phyloP scores from a whole-genome alignment of 371 early-diverging fungal species.

The Syncephalis plumigaleata region DNA sequence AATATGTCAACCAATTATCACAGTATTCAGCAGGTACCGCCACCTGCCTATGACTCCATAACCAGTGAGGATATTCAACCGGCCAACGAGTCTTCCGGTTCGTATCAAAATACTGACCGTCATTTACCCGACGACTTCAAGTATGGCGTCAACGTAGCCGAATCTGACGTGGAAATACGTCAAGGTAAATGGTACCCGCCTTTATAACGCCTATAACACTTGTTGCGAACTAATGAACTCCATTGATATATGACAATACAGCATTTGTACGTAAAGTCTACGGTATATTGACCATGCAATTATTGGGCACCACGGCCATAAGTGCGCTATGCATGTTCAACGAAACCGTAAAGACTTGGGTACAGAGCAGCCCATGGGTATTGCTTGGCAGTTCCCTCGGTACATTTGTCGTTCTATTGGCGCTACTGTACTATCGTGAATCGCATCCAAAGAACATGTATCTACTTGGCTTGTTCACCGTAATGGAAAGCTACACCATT shows the following conservation, averaged over 20 bases:
- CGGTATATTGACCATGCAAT: slow-evolving; percentile 46
- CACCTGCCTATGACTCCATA: too few relatives aligned
- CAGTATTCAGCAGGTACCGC: too few relatives aligned
- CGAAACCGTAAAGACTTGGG: slow-evolving; percentile 21
- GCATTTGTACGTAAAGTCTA: slow-evolving; percentile 70
- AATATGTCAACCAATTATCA: too few relatives aligned
- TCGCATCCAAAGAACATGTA: slow-evolving; percentile 42
- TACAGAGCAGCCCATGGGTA: slow-evolving; percentile 28
- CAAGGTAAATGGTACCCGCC: slow-evolving; percentile 26
- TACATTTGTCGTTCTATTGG: slow-evolving; percentile 28
- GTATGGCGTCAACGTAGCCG: slow-evolving; percentile 28
- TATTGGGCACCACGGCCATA: slow-evolving; percentile 34
- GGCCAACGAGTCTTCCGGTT: too few relatives aligned
- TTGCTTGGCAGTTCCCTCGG: slow-evolving; percentile 19
- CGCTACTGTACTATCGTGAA: slow-evolving; percentile 36
- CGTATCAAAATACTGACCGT: too few relatives aligned
- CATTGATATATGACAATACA: too few relatives aligned
- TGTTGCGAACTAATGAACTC: not conserved
- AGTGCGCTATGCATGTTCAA: slow-evolving; percentile 38
- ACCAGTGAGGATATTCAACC: too few relatives aligned
- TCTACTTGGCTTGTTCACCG: slow-evolving; percentile 43
- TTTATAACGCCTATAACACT: not conserved
- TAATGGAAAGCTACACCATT: slow-evolving; percentile 40
- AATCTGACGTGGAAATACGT: slow-evolving; percentile 33
- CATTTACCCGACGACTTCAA: slow-evolving; percentile 20